Evolutionary conservation across 805 yeast genomes (phyloP).

Genomic region (Maudiozyma pseudohumilis): DNA sequence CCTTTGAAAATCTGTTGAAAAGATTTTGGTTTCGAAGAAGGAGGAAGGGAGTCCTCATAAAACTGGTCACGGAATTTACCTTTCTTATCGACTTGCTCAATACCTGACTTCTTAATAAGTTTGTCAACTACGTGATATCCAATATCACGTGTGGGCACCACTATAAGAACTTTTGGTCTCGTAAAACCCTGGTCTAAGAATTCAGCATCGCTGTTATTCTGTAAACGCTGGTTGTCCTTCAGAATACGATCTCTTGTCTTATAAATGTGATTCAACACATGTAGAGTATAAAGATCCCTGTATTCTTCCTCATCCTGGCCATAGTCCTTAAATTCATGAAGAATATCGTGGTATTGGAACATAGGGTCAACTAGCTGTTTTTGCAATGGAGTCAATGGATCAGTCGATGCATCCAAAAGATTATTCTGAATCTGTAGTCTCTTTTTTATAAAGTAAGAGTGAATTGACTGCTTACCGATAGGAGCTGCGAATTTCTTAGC

Average conservation of each 20-base stretch:
- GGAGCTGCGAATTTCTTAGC: constrained; percentile 14
- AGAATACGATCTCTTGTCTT: constrained; percentile 82
- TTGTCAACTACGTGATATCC: constrained; percentile 61
- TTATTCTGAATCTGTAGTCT: constrained; percentile 29
- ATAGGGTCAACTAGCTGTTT: constrained; percentile 49
- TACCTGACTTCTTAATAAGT: constrained; percentile 51
- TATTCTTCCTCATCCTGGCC: constrained; percentile 41
- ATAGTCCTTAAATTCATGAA: constrained; percentile 45
- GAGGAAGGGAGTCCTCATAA: constrained; percentile 38
- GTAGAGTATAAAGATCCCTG: constrained; percentile 56
- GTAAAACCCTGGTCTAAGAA: constrained; percentile 91
- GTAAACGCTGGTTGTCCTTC: constrained; percentile 58
- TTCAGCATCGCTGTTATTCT: constrained; percentile 43
- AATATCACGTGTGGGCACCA: constrained; percentile 75
- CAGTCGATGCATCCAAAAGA: constrained; percentile 14
- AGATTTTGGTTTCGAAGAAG: constrained; percentile 64
- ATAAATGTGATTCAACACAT: constrained; percentile 69
- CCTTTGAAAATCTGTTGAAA: constrained; percentile 76
- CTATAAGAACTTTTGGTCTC: constrained; percentile 74
- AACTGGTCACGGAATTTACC: constrained; percentile 68
- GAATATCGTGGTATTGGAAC: constrained; percentile 62
- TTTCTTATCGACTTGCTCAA: constrained; percentile 71
- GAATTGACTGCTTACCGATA: constrained; percentile 15
- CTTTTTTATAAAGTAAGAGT: constrained; percentile 38
- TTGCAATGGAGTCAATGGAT: constrained; percentile 37